Evolutionary conservation across 352 stramenopile genomes (phyloP), one percentile per base, ranked within the genome.

Genomic region (Paralagenidium karlingii): DNA sequence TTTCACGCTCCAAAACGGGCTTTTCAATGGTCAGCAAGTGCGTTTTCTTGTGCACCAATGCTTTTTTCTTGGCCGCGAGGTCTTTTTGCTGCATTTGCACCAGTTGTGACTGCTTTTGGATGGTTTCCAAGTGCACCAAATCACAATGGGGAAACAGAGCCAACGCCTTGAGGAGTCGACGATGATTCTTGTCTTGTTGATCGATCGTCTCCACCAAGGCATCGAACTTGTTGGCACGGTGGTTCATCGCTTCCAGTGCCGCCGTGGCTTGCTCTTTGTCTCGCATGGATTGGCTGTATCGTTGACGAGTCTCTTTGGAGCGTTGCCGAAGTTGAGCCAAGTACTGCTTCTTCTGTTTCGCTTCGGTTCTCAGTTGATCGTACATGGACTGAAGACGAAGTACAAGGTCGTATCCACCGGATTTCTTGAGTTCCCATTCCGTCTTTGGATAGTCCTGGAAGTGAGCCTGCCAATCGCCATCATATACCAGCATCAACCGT

Each of bases 231-330:
- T 62, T 57, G 33, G 83, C 58, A 8, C 77, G 74, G 22, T 51
- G 47, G 11, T 56, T 67, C 74, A 90, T 90, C 57, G 87, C 77
- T 24, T 76, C 58, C 5, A 76, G 58, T 5, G 77, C 77, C 12
- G 71, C 63, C 40, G 79, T 74, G 36, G 74, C 74, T 68, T 86
- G 83, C 3, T 85, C 66, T 25, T 64, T 83, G 34, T 90, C 76
- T 7, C 70, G 70, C 59, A 85, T 80, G 29, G 66, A 64, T 22
- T 68, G 24, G 25, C 71, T 66, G 34, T 88, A 85, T 5, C 68
- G 64, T 13, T 56, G 49, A 24, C 63, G 46, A 6, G 68, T 84
- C 26, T 88, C 74, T 6, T 45, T 41, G 36, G 82, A 83, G 45
- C 82, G 82, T 8, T 57, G 50, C 27, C 73, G 71, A 3, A 88